Base-by-base conservation (phyloP, 2,329 filamentous ascomycete species). In the Clonostachys sp. region DNA sequence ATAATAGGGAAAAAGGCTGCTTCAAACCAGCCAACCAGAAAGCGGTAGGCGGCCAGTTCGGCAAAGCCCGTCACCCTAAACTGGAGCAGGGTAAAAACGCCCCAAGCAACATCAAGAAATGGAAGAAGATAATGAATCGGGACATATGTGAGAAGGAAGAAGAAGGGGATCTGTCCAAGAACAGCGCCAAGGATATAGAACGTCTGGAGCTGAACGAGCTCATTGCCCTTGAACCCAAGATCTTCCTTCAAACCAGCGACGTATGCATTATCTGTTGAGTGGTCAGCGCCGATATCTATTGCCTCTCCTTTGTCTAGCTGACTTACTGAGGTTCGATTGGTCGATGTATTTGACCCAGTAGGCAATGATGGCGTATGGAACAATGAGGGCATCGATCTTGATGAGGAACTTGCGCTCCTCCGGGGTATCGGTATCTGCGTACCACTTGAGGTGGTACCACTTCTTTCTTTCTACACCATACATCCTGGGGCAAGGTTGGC, bases 81-180 rank as follows among this genome's bases (percentile, higher is more conserved):
- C 48, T 81, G 77, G 4, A 81, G 61, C 8, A 83, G 64, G 0
- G 78, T 83, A 50, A 81, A 77, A 14, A 81, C 57, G 0, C 77
- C 78, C 79, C 79, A 83, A 3, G 64, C 58, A 2, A 81, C 52
- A 49, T 81, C 75, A 50, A 80, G 63, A 8, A 67, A 64, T 0
- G 78, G 78, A 7, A 80, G 69, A 0, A 77, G 53, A 68, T 62
- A 7, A 47, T 71, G 68, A 60, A 81, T 74, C 1, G 75, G 65
- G 6, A 66, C 47, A n/a, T 62, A 57, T 13, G 68, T 73, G 9
- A 80, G 74, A 2, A 80, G 59, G 50, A 76, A 77, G 50, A 73
- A 66, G 53, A 78, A 78, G 0, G 76, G 76, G 7, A 80, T 58
- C 54, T 77, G 74, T 6, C 75, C 74, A 0, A 74, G 56, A 2